Evolutionary conservation across 495 filamentous ascomycete genomes (phyloP).

Genomic region (Rhizodiscina lignyota): DNA sequence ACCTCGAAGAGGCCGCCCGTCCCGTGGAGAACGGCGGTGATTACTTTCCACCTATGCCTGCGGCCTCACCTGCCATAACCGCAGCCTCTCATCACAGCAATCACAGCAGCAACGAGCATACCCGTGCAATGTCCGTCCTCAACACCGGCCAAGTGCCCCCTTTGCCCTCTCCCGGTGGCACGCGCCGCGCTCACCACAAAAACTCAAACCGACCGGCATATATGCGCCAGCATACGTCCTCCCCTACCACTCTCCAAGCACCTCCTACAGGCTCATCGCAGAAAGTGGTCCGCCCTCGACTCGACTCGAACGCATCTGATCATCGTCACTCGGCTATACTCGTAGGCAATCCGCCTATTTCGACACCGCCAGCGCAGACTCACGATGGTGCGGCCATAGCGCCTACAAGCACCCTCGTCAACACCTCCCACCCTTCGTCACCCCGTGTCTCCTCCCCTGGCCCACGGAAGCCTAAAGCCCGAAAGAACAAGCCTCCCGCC

Average conservation of each 20-base stretch:
- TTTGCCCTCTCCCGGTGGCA: constrained; percentile 66
- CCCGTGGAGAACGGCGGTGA: constrained; percentile 61
- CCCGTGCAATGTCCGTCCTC: constrained; percentile 55
- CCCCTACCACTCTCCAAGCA: constrained; percentile 36
- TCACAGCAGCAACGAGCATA: background rate
- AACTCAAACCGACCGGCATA: constrained; percentile 34
- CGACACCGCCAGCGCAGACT: constrained; percentile 11
- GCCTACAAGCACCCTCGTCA: background rate
- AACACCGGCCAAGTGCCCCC: constrained; percentile 63
- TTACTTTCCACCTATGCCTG: constrained; percentile 82
- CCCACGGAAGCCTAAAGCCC: constrained; percentile 12
- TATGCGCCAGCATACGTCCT: constrained; percentile 57
- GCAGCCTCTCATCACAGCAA: constrained; percentile 13
- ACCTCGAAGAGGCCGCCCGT: constrained; percentile 40
- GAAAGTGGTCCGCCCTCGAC: constrained; percentile 13
- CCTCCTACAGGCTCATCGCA: background rate
- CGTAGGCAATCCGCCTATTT: too few relatives aligned
- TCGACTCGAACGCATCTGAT: constrained; percentile 20
- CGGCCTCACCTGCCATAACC: constrained; percentile 23
- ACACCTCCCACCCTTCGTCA: constrained; percentile 38
- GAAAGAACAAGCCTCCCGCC: constrained; percentile 22
- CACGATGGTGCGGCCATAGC: background rate
- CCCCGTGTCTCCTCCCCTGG: constrained; percentile 43
- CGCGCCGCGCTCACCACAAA: constrained; percentile 27
- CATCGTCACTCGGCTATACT: constrained; percentile 12